A percentile compares a stretch with the other conserved stretches of the same genome.
These are phyloP conservation scores for Petunia hybrid DNA, from an alignment of 305 asterid species.

Conservation along the genomic window DNA sequence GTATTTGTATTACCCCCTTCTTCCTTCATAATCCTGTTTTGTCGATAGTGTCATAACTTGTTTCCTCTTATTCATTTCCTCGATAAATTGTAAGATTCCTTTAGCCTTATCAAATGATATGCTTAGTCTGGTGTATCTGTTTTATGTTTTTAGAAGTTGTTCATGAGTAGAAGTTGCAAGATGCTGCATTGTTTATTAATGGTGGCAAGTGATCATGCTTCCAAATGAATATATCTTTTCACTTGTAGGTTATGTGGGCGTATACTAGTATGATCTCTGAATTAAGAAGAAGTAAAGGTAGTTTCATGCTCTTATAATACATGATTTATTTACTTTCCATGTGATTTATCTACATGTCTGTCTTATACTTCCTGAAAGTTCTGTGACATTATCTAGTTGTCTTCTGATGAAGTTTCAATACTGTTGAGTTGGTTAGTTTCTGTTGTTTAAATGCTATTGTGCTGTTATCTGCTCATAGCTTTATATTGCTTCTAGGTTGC, in stretches of 20 bases:
- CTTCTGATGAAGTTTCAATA: no score
- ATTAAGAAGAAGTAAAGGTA: constrained; percentile 85
- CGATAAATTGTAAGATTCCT: not conserved
- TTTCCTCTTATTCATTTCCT: not conserved
- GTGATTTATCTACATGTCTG: not conserved
- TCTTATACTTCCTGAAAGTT: not conserved
- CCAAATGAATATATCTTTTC: constrained; percentile 79
- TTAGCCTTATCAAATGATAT: no score
- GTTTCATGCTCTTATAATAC: constrained; percentile 60
- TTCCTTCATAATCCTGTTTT: not conserved
- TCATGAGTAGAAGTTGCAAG: constrained; percentile 24
- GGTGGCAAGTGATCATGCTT: constrained; percentile 58
- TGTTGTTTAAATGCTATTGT: not conserved
- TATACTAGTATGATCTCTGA: constrained; percentile 88
- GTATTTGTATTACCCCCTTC: not conserved
- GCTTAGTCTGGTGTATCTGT: not conserved
- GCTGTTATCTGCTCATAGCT: not conserved
- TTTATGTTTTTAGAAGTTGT: not conserved
- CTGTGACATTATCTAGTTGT: not conserved
- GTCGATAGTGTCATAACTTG: not conserved
- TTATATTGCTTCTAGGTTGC: not conserved
- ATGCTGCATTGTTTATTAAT: constrained; percentile 51
- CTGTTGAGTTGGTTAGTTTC: not conserved
- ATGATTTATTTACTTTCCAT: constrained; percentile 42
- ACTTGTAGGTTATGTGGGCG: constrained; percentile 90